phyloP scores from a whole-genome alignment of 2,329 filamentous ascomycete genomes.

The Colletotrichum sp. region DNA sequence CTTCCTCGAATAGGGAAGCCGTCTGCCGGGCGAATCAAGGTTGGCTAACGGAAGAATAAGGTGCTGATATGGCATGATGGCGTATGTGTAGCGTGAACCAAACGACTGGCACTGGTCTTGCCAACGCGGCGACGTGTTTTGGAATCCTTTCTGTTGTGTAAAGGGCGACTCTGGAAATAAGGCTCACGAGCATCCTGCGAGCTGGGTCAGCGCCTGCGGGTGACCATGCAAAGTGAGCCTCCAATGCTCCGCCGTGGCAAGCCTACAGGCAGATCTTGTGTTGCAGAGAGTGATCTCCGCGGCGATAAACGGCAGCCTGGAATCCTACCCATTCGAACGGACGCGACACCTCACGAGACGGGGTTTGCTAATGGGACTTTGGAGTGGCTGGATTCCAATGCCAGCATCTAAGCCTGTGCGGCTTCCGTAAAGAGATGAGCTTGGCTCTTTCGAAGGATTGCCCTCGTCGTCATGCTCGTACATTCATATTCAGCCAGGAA shows the following conservation, averaged over 20 bases:
- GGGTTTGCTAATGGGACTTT: neutral
- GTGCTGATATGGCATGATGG: neutral
- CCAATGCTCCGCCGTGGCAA: neutral
- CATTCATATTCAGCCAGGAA: neutral
- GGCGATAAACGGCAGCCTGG: neutral
- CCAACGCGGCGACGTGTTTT: neutral
- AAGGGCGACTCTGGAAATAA: neutral
- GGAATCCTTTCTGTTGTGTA: neutral
- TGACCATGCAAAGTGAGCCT: neutral
- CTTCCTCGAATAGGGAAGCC: neutral
- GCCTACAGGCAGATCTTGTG: neutral
- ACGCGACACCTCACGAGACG: neutral
- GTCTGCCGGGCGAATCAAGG: neutral
- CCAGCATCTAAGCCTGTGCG: neutral
- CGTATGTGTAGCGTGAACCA: neutral
- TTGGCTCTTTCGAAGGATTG: neutral
- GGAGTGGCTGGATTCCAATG: neutral
- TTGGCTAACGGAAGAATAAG: neutral
- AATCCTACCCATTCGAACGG: neutral
- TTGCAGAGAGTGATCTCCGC: neutral
- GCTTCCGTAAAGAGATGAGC: neutral
- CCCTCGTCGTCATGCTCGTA: neutral
- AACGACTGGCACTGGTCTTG: constrained; percentile 7
- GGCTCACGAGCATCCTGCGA: neutral
- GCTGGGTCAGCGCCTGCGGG: neutral